Base-by-base conservation (phyloP, 2,329 filamentous ascomycete species). In the Aureobasidium subglaciale region DNA sequence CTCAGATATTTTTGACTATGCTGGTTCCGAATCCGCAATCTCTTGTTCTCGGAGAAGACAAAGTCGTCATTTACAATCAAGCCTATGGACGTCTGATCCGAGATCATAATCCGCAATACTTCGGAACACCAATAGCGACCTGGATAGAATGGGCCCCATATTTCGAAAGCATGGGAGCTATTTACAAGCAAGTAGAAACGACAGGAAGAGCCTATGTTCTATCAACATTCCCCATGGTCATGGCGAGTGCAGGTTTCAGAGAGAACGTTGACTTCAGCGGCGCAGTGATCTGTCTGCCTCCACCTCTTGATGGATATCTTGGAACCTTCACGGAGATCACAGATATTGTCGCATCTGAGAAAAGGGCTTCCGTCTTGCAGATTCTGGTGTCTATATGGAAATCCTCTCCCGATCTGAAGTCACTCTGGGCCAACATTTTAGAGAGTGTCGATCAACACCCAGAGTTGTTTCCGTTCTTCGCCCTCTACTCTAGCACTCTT, bases 11-110 rank as follows among this genome's bases (percentile, higher is more conserved):
- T 30, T 18, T 59, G 18, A 59, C 57, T 2, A 27, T 59, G 22
- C 46, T 59, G 8, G 40, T 56, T 13, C 56, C 58, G 10, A 20
- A 56, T 24, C 55, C 58, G 3, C 58, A 56, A 20, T 41, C 20
- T 22, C 41, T 59, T 15, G 37, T 58, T 20, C 16, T 59, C 4
- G 58, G 56, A 10, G 13, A 16, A 2, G 52, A 59, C 11, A 53
- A 38, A 15, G 20, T 45, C 4, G 29, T 59, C 4, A 43, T 59
- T 2, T 59, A 59, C 40, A 59, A 59, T 50, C 50, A 42, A 32
- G 56, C 58, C 2, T 59, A 59, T 30, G 46, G 46, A 7, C 18
- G 22, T 5, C 20, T 50, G 9, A 50, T 50, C 22, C 46, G 46
- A 10, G 46, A 50, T 8, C 32, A 50, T 10, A 32, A 50, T 10